phyloP scores from a whole-genome alignment of 768 basidiomycete genomes.

The Tephrocybe sp. region DNA sequence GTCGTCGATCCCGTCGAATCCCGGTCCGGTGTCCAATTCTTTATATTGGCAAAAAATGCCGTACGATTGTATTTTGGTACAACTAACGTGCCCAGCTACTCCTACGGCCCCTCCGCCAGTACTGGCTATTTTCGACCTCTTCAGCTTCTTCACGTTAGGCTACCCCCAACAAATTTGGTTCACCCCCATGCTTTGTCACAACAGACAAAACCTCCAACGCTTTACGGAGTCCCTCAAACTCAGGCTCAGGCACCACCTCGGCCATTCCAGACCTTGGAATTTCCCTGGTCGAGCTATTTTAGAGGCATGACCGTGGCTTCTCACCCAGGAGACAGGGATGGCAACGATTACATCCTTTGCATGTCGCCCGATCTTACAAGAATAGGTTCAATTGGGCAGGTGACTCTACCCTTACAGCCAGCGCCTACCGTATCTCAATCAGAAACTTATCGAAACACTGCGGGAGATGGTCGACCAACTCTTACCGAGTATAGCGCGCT shows the following conservation, averaged over 20 bases:
- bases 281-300: conserved; percentile 64
- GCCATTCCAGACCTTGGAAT: conserved; percentile 54
- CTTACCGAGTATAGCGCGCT: conserved; percentile 77
- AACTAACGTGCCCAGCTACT: conserved; percentile 46
- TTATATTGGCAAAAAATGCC: conserved; percentile 81
- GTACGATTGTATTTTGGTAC: conserved; percentile 82
- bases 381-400: conserved; percentile 66
- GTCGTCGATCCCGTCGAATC: conserved; percentile 66
- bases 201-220: conserved; percentile 43
- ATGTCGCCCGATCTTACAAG: conserved; percentile 72
- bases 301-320: conserved; percentile 67
- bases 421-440: conserved; percentile 25
- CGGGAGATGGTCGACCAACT: conserved; percentile 48
- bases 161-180: conserved; percentile 71
- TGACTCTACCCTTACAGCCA: conserved; percentile 47
- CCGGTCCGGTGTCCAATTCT: conserved; percentile 65
- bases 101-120: conserved; percentile 37
- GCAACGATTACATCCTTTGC: conserved; percentile 73
- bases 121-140: conserved; percentile 38
- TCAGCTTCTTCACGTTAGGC: conserved; percentile 73
- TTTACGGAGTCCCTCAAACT: conserved; percentile 48
- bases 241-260: conserved; percentile 46
- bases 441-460: conserved; percentile 33
- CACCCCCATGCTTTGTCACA: conserved; percentile 71
- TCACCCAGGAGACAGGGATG: conserved; percentile 74